A percentile compares a stretch with the other conserved stretches of the same genome.
Evolutionary conservation across 768 basidiomycete species (phyloP).

Genomic region (Gautieria morchelliformis): DNA sequence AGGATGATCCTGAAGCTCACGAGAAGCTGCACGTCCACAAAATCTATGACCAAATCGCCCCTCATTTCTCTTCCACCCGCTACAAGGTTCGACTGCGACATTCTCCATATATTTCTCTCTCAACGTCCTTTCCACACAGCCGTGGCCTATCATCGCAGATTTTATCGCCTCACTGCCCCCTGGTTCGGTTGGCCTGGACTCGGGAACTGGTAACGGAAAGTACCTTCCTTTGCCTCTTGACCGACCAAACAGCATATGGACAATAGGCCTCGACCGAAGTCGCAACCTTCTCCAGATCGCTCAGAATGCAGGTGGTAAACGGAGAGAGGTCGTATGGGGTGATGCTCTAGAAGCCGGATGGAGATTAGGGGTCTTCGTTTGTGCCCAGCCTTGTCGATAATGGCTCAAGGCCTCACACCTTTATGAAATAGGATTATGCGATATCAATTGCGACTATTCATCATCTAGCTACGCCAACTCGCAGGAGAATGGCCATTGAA

Average conservation of each 20-base stretch:
- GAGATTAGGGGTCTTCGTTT: constrained; percentile 74
- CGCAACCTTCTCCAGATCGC: constrained; percentile 71
- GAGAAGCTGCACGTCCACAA: constrained; percentile 72
- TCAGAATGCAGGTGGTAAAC: constrained; percentile 41
- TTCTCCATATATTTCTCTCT: not conserved
- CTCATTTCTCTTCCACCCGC: constrained; percentile 81
- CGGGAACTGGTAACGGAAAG: constrained; percentile 96
- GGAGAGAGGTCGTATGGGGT: constrained; percentile 70
- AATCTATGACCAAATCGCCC: constrained; percentile 78
- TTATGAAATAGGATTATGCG: constrained; percentile 69
- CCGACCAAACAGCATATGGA: constrained; percentile 51
- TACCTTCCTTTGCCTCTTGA: constrained; percentile 74
- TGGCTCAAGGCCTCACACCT: not conserved
- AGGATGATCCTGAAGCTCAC: constrained; percentile 27
- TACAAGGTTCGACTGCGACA: constrained; percentile 54
- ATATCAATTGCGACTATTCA: constrained; percentile 98
- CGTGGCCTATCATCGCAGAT: constrained; percentile 78
- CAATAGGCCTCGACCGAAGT: constrained; percentile 81
- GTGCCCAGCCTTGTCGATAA: constrained; percentile 20
- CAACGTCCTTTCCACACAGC: constrained; percentile 33
- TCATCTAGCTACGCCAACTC: constrained; percentile 74
- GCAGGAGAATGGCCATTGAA: constrained; percentile 66
- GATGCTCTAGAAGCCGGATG: constrained; percentile 68
- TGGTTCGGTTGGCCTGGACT: constrained; percentile 85
- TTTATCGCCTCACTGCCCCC: constrained; percentile 66